phyloP scores from a whole-genome alignment of 495 filamentous ascomycete genomes.

The Talaromyces ruber region DNA sequence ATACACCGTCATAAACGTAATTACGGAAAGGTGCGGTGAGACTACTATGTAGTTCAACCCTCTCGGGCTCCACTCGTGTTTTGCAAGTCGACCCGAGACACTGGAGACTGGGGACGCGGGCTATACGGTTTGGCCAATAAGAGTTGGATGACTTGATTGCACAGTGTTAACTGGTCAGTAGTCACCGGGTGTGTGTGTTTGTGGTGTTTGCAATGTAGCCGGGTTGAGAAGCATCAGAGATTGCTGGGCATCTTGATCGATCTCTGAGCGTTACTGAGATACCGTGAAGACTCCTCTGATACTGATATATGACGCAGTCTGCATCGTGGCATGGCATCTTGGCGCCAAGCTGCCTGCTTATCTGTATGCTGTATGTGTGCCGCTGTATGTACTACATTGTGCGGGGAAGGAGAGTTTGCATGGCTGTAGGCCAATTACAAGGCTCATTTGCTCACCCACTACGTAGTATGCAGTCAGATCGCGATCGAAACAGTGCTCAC shows the following conservation, averaged over 20 bases:
- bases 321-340: neutral
- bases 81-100: neutral
- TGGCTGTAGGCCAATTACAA: neutral
- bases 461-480: neutral
- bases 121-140: neutral
- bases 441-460: neutral
- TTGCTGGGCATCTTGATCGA: neutral
- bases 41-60: neutral
- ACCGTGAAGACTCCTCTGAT: too few species aligned
- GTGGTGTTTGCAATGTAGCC: neutral
- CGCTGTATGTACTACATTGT: neutral
- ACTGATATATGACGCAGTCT: too few species aligned
- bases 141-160: too few species aligned
- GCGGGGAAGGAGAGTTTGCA: neutral
- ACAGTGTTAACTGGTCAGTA: too few species aligned
- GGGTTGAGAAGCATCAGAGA: neutral
- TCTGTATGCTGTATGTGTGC: neutral
- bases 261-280: neutral
- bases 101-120: neutral
- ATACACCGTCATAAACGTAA: neutral
- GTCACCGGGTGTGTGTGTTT: neutral
- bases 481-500: neutral
- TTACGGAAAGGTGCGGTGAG: conserved; percentile 1
- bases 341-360: neutral
- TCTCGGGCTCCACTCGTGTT: neutral